These are phyloP conservation scores for Xerocomus potaroensis DNA, from an alignment of 768 basidiomycete genomes.

Conservation along the genomic window DNA sequence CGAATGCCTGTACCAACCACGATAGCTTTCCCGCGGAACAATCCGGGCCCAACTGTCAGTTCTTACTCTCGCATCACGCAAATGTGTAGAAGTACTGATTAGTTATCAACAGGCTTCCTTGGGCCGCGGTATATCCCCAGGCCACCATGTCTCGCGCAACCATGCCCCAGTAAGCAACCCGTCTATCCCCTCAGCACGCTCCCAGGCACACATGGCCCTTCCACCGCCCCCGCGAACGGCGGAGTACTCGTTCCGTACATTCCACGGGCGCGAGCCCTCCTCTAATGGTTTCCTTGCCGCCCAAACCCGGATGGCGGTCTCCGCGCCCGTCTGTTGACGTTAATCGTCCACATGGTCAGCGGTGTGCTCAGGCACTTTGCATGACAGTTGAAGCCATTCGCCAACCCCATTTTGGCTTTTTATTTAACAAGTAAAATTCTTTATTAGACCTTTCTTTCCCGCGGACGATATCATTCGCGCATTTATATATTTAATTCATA, in stretches of 20 bases:
- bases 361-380: conserved; percentile 4
- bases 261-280: conserved; percentile 25
- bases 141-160: conserved; percentile 13
- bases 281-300: conserved; percentile 24
- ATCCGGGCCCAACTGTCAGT: conserved; percentile 14
- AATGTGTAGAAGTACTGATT: background rate
- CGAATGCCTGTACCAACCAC: background rate
- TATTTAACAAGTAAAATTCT: background rate
- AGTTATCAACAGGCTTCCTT: conserved; percentile 6
- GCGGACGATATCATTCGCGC: conserved; percentile 4
- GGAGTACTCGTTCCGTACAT: conserved; percentile 22
- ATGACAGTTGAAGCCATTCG: background rate
- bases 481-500: conserved; percentile 5
- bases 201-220: conserved; percentile 33
- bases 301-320: conserved; percentile 22
- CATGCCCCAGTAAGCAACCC: conserved; percentile 4
- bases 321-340: conserved; percentile 18
- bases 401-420: background rate
- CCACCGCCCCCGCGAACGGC: conserved; percentile 36
- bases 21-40: background rate
- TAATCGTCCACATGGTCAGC: conserved; percentile 5
- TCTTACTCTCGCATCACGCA: background rate
- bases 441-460: conserved; percentile 2
- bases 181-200: conserved; percentile 17
- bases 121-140: conserved; percentile 10